phyloP scores from a whole-genome alignment of 352 stramenopile species.

The Detonula confervacea region DNA sequence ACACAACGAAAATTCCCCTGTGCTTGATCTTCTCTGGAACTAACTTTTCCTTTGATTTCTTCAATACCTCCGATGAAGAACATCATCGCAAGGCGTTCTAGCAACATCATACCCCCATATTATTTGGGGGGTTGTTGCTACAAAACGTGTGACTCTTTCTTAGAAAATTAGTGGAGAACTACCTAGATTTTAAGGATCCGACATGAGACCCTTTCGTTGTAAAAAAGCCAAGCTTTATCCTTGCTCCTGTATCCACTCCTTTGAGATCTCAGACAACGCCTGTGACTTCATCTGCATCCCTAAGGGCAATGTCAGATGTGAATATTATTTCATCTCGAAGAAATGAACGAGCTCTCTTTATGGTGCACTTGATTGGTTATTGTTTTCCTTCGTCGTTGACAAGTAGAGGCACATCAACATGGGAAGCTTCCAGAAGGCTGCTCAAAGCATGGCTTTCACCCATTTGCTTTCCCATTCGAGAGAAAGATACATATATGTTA shows the following conservation, averaged over 20 bases:
- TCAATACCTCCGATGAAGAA: too few relatives aligned
- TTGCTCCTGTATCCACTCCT: conserved; percentile 9
- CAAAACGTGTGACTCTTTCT: too few relatives aligned
- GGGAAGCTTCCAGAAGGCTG: background rate
- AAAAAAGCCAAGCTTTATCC: conserved; percentile 3
- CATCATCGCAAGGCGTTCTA: too few relatives aligned
- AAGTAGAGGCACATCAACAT: background rate
- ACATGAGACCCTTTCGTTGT: too few relatives aligned
- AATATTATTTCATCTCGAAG: background rate
- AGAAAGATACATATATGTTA: background rate
- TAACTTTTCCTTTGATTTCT: too few relatives aligned
- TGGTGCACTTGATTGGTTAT: background rate
- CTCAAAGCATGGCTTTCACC: background rate
- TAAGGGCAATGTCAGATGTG: background rate
- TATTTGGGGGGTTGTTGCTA: too few relatives aligned
- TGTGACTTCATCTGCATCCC: background rate
- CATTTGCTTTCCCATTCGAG: background rate
- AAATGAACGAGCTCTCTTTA: background rate
- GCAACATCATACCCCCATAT: too few relatives aligned
- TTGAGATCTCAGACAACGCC: conserved; percentile 15
- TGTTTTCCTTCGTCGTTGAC: background rate
- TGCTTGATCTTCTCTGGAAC: too few relatives aligned
- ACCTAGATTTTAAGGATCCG: too few relatives aligned
- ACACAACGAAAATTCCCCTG: too few relatives aligned
- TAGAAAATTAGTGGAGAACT: too few relatives aligned